A percentile compares a stretch with the other conserved stretches of the same genome.
phyloP scores from a whole-genome alignment of 2,329 filamentous ascomycete species.

The Septoria linicola region DNA sequence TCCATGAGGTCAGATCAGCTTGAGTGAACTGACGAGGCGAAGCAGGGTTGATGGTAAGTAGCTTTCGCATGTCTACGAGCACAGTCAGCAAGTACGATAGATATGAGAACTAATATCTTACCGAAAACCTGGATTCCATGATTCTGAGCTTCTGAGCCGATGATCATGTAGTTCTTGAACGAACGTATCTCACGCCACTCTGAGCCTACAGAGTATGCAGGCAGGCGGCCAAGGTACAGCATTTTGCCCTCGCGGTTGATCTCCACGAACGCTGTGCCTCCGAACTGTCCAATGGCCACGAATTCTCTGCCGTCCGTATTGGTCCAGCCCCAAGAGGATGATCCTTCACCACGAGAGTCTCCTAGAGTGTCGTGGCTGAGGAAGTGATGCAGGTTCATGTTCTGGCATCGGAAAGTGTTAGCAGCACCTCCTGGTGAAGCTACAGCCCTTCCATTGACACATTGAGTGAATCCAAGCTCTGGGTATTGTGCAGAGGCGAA shows the following conservation, averaged over 20 bases:
- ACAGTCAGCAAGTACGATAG: too few relatives aligned
- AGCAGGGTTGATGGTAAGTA: too few relatives aligned
- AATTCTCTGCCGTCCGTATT: constrained; percentile 53
- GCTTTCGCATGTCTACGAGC: too few relatives aligned
- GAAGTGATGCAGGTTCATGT: constrained; percentile 56
- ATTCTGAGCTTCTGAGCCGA: constrained; percentile 46
- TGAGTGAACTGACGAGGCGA: constrained; percentile 46
- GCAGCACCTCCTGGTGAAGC: too few relatives aligned
- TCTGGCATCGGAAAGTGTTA: constrained; percentile 42
- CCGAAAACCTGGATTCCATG: constrained; percentile 63
- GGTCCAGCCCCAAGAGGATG: constrained; percentile 53
- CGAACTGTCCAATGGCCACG: constrained; percentile 54
- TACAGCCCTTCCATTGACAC: too few relatives aligned
- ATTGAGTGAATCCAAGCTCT: too few relatives aligned
- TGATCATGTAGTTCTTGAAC: constrained; percentile 45
- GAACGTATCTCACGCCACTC: constrained; percentile 55
- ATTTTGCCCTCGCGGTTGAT: constrained; percentile 51
- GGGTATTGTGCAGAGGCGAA: too few relatives aligned
- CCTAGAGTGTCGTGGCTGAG: constrained; percentile 54
- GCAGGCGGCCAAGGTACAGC: constrained; percentile 53
- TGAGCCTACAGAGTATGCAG: constrained; percentile 26
- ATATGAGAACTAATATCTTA: too few relatives aligned
- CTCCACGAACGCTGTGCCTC: constrained; percentile 56
- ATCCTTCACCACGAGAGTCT: background rate
- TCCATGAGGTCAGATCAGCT: too few relatives aligned